These are phyloP conservation scores for Calycina marina DNA, from an alignment of 2,329 filamentous ascomycete genomes.

Conservation along the genomic window DNA sequence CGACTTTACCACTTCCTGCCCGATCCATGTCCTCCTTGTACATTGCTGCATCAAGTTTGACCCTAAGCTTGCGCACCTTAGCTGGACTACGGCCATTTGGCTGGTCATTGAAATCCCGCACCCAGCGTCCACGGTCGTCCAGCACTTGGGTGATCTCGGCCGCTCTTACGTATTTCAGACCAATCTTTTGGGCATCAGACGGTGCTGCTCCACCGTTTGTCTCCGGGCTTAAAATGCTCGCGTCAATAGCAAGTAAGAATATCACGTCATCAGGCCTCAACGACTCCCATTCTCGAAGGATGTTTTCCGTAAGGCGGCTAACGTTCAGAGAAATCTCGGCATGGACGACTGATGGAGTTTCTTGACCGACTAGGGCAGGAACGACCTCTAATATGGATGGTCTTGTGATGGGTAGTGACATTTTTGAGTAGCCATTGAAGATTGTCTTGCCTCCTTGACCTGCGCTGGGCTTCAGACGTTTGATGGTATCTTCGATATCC, in stretches of 20 bases:
- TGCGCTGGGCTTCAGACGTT: conserved; percentile 58
- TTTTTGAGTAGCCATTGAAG: conserved; percentile 78
- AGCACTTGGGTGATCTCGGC: conserved; percentile 77
- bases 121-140: conserved; percentile 66
- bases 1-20: conserved; percentile 49
- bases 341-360: conserved; percentile 68
- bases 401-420: conserved; percentile 78
- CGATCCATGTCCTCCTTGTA: conserved; percentile 65
- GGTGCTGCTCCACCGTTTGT: conserved; percentile 37
- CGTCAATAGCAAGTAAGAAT: conserved; percentile 67
- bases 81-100: conserved; percentile 48
- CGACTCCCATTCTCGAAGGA: conserved; percentile 80
- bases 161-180: conserved; percentile 57
- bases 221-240: conserved; percentile 33
- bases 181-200: conserved; percentile 44
- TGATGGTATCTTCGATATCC: conserved; percentile 72
- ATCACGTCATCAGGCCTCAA: conserved; percentile 78
- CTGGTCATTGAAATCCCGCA: conserved; percentile 48
- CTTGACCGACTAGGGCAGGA: conserved; percentile 69
- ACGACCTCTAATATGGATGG: conserved; percentile 78
- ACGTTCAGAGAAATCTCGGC: conserved; percentile 80
- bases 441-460: conserved; percentile 48
- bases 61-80: conserved; percentile 53
- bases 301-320: conserved; percentile 57
- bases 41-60: conserved; percentile 65